Percentiles rank a stretch among this genome's conserved stretches.
phyloP scores from a whole-genome alignment of 768 basidiomycete species.

The Daedaleopsis sinensis region DNA sequence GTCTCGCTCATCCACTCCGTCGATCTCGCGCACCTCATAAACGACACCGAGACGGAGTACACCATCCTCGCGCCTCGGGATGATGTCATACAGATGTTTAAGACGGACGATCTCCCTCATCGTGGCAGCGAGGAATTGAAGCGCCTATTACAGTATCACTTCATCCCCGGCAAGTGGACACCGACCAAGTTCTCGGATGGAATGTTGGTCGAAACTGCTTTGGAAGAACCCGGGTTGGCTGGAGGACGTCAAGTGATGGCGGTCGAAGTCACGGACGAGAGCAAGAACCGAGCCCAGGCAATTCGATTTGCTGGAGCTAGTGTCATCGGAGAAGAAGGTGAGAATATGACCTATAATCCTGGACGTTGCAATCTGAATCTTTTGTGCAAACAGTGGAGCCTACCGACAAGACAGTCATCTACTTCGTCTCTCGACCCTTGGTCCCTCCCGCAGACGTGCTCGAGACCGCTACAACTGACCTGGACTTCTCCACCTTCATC shows the following conservation, averaged over 20 bases:
- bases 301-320: conserved; percentile 85
- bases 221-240: conserved; percentile 71
- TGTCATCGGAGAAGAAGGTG: conserved; percentile 77
- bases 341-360: conserved; percentile 26
- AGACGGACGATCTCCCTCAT: conserved; percentile 59
- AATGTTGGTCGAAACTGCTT: conserved; percentile 77
- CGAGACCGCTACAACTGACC: conserved; percentile 74
- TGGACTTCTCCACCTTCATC: conserved; percentile 90
- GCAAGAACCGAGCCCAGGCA: conserved; percentile 47
- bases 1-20: conserved; percentile 88
- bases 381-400: conserved; percentile 54
- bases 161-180: conserved; percentile 81
- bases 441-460: conserved; percentile 82
- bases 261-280: conserved; percentile 56
- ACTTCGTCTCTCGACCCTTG: conserved; percentile 85
- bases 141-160: conserved; percentile 84
- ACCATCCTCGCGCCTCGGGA: conserved; percentile 94
- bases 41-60: conserved; percentile 66
- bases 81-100: conserved; percentile 70
- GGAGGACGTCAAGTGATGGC: conserved; percentile 71
- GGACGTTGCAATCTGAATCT: background rate
- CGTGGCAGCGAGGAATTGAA: conserved; percentile 70
- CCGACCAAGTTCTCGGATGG: conserved; percentile 71
- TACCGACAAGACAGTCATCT: conserved; percentile 75
- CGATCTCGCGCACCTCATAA: conserved; percentile 69